phyloP scores from a whole-genome alignment of 441 rosid genomes.

The Metrosideros polymorpha region DNA sequence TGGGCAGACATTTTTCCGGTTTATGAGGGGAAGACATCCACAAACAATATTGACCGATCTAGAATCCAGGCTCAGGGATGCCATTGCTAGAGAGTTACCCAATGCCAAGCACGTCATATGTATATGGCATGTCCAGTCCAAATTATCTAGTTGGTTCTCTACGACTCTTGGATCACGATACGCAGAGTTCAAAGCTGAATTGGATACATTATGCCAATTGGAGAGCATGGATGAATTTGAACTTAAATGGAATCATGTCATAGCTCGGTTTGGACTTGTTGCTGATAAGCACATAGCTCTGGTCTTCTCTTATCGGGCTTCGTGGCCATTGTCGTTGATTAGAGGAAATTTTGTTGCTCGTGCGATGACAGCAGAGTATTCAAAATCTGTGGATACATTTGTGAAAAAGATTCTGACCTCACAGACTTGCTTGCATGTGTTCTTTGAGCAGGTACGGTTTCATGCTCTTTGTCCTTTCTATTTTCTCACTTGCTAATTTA shows the following conservation, averaged over 20 bases:
- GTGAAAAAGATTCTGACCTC: conserved; percentile 44
- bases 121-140: conserved; percentile 56
- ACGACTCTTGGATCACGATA: conserved; percentile 54
- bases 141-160: conserved; percentile 81
- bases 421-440: conserved; percentile 55
- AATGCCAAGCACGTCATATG: conserved; percentile 58
- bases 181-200: conserved; percentile 65
- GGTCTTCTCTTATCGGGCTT: conserved; percentile 50
- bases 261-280: conserved; percentile 62
- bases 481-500: neutral
- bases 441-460: conserved; percentile 69
- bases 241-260: conserved; percentile 64
- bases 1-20: conserved; percentile 67
- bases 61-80: conserved; percentile 69
- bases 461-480: neutral
- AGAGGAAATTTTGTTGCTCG: conserved; percentile 69
- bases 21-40: conserved; percentile 73
- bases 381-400: conserved; percentile 43
- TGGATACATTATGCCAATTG: conserved; percentile 46
- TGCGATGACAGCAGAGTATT: conserved; percentile 49
- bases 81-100: conserved; percentile 61
- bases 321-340: conserved; percentile 55
- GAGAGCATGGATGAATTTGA: conserved; percentile 70
- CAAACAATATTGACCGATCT: conserved; percentile 76
- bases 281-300: conserved; percentile 71